Evolutionary conservation across 805 yeast genomes (phyloP), one percentile per base, ranked within the genome.

Genomic region (Wickerhamiella kazuoi): DNA sequence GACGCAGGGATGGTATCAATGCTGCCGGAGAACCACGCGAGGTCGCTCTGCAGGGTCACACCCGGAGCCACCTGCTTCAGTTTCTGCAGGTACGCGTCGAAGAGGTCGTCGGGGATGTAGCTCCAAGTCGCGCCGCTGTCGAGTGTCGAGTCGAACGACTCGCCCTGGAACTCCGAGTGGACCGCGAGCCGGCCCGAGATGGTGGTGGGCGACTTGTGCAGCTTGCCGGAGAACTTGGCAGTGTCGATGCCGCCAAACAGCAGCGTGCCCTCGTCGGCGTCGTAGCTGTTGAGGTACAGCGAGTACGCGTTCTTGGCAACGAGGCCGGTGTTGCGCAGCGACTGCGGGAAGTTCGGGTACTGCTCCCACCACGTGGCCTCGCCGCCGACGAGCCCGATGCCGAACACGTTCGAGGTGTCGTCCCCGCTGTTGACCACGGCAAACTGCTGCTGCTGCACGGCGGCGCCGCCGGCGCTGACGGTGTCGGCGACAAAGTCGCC

Each of bases 361-460:
- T n/a, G n/a, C n/a, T n/a, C n/a, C n/a, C n/a, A n/a, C n/a, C n/a
- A 42, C 4, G 49, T 44, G 8, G 59, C 53, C 43, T 57, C 64
- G 28, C 50, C 49, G 8, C 52, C 52, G 8, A 46, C 41, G 39
- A 57, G 54, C 6, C 64, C 64, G n/a, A 61, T 50, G 14, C 65
- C 65, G 41, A 61, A 46, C 23, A 54, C 53, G 41, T 93, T 87
- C 42, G 68, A 59, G 6, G 72, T 55, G 3, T 87, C 73, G 44
- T 73, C 71, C 1, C 82, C 70, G 28, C 57, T 55, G 51, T 72
- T 72, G 2, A 80, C 93, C 19, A 83, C 72, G 1, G 93, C 95
- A 55, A 84, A 68, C 4, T 82, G 71, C 23, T 79, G 59, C 41
- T 63, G 60, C 0, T 61, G 44, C 11, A 80, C 60, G 2, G 63